Evolutionary conservation across 345 rosid genomes (phyloP).

Genomic region (Citrus reticulata): DNA sequence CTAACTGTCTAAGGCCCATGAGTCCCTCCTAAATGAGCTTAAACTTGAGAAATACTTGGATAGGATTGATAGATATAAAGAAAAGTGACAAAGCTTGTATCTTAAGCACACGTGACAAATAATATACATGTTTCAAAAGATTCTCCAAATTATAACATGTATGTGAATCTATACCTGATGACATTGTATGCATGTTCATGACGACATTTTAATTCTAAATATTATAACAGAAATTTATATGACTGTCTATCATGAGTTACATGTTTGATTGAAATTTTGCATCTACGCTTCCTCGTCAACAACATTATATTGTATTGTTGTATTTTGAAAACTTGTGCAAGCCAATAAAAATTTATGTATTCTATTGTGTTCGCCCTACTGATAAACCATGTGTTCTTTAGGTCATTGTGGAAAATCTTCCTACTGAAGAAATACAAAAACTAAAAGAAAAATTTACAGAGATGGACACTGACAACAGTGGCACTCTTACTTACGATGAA

Average conservation of each 20-base stretch:
- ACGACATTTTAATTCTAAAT: too few relatives aligned
- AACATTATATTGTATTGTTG: not conserved
- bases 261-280: not conserved
- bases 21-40: not conserved
- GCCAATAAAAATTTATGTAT: not conserved
- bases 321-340: not conserved
- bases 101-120: not conserved
- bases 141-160: not conserved
- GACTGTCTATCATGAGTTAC: not conserved
- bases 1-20: not conserved
- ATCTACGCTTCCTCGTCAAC: not conserved
- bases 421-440: too few relatives aligned
- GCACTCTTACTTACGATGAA: too few relatives aligned
- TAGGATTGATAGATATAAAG: not conserved
- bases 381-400: not conserved
- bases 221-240: too few relatives aligned
- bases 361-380: not conserved
- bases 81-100: not conserved
- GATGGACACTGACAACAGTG: too few relatives aligned
- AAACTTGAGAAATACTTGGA: not conserved
- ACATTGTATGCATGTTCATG: too few relatives aligned
- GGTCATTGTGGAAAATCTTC: constrained; percentile 42
- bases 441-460: too few relatives aligned
- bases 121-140: not conserved
- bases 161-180: not conserved